Conservation (phyloP, 805 yeast species). For the Yamadazyma sp. region DNA sequence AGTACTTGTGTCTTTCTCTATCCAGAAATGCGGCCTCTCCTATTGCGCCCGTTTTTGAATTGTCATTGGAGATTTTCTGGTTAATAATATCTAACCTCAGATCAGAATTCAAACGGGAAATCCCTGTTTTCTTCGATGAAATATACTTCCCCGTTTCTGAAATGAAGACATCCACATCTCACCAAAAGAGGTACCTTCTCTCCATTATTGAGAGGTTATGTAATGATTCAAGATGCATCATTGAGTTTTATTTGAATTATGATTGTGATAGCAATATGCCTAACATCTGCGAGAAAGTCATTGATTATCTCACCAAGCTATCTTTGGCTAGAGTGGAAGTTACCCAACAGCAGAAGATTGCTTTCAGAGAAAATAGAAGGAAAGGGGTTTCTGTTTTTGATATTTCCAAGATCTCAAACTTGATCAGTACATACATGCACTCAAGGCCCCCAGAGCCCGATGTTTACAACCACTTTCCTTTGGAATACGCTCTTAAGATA, state of each 20-base stretch:
- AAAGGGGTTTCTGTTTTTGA: constrained; percentile 73
- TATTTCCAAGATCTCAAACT: constrained; percentile 68
- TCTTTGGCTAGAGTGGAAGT: constrained; percentile 73
- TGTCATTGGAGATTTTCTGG: constrained; percentile 93
- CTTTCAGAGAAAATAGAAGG: constrained; percentile 39
- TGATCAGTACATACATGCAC: constrained; percentile 66
- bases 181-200: constrained; percentile 86
- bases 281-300: constrained; percentile 79
- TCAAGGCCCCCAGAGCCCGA: constrained; percentile 58
- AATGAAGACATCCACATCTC: constrained; percentile 85
- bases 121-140: constrained; percentile 90
- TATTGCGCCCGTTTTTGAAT: constrained; percentile 86
- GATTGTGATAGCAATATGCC: constrained; percentile 86
- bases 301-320: constrained; percentile 71
- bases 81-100: constrained; percentile 78
- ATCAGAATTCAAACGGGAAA: constrained; percentile 85
- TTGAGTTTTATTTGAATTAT: constrained; percentile 91
- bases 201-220: constrained; percentile 79
- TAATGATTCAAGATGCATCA: constrained; percentile 83
- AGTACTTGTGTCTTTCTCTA: constrained; percentile 76
- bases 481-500: constrained; percentile 83
- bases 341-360: constrained; percentile 63
- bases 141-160: constrained; percentile 93
- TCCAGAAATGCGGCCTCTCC: constrained; percentile 93
- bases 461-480: constrained; percentile 55